These are phyloP conservation scores for Penicillium atrosanguineum DNA, from an alignment of 495 filamentous ascomycete species.

Conservation along the genomic window DNA sequence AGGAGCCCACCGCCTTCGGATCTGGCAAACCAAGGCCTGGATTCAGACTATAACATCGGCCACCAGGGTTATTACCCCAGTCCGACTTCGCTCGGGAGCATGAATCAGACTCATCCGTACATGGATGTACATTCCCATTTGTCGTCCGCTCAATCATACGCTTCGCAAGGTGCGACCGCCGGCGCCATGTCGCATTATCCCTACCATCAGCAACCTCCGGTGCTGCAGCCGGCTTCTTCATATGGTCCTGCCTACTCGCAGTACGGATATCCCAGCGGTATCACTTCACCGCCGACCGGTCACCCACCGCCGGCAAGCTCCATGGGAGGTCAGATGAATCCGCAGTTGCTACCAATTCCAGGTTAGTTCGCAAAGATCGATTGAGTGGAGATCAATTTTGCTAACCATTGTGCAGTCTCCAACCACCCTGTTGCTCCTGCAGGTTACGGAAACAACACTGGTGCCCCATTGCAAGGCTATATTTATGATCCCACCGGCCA, in stretches of 20 bases:
- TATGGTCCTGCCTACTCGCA: conserved; percentile 70
- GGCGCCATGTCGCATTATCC: conserved; percentile 67
- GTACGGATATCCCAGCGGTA: conserved; percentile 71
- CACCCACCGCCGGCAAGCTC: conserved; percentile 67
- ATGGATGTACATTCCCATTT: conserved; percentile 85
- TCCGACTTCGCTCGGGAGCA: conserved; percentile 56
- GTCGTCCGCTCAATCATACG: conserved; percentile 76
- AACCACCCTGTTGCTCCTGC: conserved; percentile 45
- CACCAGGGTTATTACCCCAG: conserved; percentile 40
- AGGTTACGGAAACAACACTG: conserved; percentile 50
- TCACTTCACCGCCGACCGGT: conserved; percentile 70
- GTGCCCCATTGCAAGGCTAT: conserved; percentile 51
- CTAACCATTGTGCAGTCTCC: conserved; percentile 31
- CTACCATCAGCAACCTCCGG: conserved; percentile 72
- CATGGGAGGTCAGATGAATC: conserved; percentile 55
- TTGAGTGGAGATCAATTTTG: neutral
- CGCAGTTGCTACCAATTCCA: conserved; percentile 67
- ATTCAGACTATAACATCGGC: conserved; percentile 38
- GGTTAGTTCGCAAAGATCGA: conserved; percentile 35
- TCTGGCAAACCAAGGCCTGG: conserved; percentile 36
- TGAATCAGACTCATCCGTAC: conserved; percentile 82
- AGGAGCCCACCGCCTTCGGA: conserved; percentile 38
- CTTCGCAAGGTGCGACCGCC: conserved; percentile 78
- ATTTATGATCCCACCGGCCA: conserved; percentile 87
- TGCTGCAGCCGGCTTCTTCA: conserved; percentile 75